Percentiles rank a stretch among this genome's conserved stretches.
phyloP scores from a whole-genome alignment of 352 stramenopile genomes.

The Heterotrichella gracilis region DNA sequence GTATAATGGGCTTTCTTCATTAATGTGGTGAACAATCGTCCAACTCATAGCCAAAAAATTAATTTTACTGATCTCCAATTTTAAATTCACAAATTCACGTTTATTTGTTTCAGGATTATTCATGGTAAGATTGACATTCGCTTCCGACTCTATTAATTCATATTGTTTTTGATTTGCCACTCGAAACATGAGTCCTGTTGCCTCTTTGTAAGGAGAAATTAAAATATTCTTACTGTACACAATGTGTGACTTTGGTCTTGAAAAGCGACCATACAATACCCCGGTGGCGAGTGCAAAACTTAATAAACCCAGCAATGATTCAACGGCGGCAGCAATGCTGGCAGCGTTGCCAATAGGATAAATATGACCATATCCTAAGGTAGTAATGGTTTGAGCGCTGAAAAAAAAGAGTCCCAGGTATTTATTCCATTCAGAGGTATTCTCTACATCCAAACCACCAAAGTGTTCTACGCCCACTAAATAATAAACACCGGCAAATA shows the following conservation, averaged over 20 bases:
- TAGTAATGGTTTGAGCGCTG: constrained; percentile 1
- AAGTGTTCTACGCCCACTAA: background rate
- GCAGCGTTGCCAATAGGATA: background rate
- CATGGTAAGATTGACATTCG: background rate
- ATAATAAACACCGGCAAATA: background rate
- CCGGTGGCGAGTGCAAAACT: background rate
- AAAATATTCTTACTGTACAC: background rate
- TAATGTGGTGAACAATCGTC: background rate
- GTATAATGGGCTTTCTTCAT: background rate
- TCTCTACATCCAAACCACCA: background rate
- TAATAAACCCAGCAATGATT: background rate
- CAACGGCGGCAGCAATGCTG: background rate
- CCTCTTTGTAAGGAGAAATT: background rate
- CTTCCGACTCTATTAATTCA: background rate
- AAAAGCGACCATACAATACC: background rate
- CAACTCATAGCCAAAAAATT: background rate
- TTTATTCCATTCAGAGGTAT: background rate
- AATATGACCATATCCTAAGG: background rate
- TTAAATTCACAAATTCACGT: background rate
- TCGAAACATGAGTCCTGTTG: background rate
- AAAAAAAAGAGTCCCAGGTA: background rate
- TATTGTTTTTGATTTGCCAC: background rate
- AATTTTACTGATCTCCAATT: background rate
- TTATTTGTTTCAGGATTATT: background rate
- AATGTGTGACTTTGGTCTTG: background rate